Conservation (phyloP, 345 rosid genomes). For the Boechera divaricarpa region DNA sequence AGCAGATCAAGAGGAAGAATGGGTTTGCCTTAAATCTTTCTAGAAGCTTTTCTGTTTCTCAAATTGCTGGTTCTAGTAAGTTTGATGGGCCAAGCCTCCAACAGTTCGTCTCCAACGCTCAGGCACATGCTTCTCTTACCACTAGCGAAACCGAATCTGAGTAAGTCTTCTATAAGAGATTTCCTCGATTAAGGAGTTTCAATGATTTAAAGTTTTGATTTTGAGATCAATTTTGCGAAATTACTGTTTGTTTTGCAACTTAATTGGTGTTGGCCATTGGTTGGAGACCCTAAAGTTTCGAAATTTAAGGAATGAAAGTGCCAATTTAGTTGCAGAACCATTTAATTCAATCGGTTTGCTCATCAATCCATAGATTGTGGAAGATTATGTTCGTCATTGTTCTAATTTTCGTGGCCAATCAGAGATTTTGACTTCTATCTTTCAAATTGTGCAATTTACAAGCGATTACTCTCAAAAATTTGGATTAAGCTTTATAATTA, state of each 20-base stretch:
- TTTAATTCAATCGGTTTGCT: background rate
- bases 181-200: background rate
- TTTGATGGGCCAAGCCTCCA: constrained; percentile 60
- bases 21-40: constrained; percentile 49
- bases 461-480: too few species aligned
- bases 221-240: background rate
- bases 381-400: background rate
- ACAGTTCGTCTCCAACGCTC: constrained; percentile 65
- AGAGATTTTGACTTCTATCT: background rate
- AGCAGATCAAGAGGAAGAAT: constrained; percentile 38
- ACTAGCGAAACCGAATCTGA: constrained; percentile 53
- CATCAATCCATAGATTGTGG: background rate
- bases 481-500: background rate
- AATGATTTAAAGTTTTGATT: constrained; percentile 20
- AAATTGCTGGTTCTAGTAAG: constrained; percentile 31
- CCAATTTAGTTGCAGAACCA: constrained; percentile 1
- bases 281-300: constrained; percentile 5
- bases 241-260: background rate
- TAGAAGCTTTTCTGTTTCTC: constrained; percentile 56
- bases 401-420: background rate
- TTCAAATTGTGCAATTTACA: background rate
- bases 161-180: constrained; percentile 47
- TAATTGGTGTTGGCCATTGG: background rate
- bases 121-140: constrained; percentile 54
- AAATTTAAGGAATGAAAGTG: constrained; percentile 11